These are phyloP conservation scores for Vigna hirtella DNA, from an alignment of 306 rosid genomes.

Conservation along the genomic window DNA sequence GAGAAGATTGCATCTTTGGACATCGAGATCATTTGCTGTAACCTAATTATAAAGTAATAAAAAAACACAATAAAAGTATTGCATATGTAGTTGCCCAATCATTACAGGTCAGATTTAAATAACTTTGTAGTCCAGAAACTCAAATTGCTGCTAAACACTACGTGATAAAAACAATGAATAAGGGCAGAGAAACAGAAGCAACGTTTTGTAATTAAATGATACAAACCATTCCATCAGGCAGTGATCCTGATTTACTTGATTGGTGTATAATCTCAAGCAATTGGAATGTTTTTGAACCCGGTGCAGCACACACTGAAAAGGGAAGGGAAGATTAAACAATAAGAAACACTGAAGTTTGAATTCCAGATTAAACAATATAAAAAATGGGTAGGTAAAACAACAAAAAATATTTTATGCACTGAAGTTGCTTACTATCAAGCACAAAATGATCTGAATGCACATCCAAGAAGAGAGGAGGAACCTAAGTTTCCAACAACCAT, in stretches of 20 bases:
- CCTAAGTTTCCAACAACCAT: constrained; percentile 60
- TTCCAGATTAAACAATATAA: constrained; percentile 25
- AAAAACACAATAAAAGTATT: not conserved
- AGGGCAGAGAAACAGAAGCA: constrained; percentile 25
- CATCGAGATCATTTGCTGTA: constrained; percentile 96
- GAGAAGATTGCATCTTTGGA: constrained; percentile 98
- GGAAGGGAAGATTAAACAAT: constrained; percentile 24
- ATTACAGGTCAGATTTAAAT: constrained; percentile 3
- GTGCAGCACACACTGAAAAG: constrained; percentile 98
- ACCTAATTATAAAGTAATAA: constrained; percentile 52
- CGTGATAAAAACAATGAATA: constrained; percentile 19
- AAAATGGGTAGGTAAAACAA: constrained; percentile 18
- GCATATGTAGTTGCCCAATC: constrained; percentile 29
- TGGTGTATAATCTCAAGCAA: constrained; percentile 89
- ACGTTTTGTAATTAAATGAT: constrained; percentile 28
- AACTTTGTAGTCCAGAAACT: constrained; percentile 25
- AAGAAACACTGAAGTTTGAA: constrained; percentile 37
- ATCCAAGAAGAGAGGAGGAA: constrained; percentile 96
- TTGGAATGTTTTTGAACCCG: constrained; percentile 98
- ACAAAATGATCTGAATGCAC: constrained; percentile 85
- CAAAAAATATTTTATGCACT: constrained; percentile 37
- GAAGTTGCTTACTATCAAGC: constrained; percentile 87
- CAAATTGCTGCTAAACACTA: constrained; percentile 31
- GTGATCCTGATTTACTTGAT: constrained; percentile 71
- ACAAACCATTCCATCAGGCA: constrained; percentile 93